Evolutionary conservation across 2,329 filamentous ascomycete genomes (phyloP), one percentile per base, ranked within the genome.

Genomic region (Hymenoscyphus linearis): DNA sequence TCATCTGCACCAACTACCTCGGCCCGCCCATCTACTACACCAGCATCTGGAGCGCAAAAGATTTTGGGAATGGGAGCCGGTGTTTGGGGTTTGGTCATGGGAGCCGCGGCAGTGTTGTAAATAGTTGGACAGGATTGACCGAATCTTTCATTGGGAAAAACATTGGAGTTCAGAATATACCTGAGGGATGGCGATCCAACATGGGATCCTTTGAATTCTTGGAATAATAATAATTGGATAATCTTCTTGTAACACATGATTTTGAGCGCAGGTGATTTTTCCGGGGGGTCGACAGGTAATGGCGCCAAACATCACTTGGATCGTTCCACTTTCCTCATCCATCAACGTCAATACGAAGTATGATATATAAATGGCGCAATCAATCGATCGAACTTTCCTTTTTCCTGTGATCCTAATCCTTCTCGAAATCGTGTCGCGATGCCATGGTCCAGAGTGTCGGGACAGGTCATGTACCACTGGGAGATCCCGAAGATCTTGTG

Each of bases 51-150:
- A 14, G 59, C 62, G 36, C 61, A 65, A 18, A 68, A 67, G 35
- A 57, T 65, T 31, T 63, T 58, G 16, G 65, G 64, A n/a, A n/a
- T 68, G 26, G 68, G 66, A 26, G 67, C 65, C 36, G 67, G 68
- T 37, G 54, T 70, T n/a, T 14, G 68, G 55, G 64, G 63, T 37
- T 59, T 71, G 52, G 69, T 64, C 18, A 67, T 65, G 37, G 63
- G 65, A 5, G 55, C 64, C 6, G 55, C 64, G 16, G 66, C 55
- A 12, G 34, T 71, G 50, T 62, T 70, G 53, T 60, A 56, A 56
- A 25, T n/a, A 27, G 31, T 31, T 31, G 31, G 31, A 31, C 31
- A 31, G 3, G 1, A 9, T 47, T n/a, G 40, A 18, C 14, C 18
- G 40, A 25, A 10, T 22, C 12, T 25, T 47, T 25, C n/a, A 47